Evolutionary conservation across 2,329 filamentous ascomycete species (phyloP), one percentile per base, ranked within the genome.

Genomic region (Sporothrix inflata): DNA sequence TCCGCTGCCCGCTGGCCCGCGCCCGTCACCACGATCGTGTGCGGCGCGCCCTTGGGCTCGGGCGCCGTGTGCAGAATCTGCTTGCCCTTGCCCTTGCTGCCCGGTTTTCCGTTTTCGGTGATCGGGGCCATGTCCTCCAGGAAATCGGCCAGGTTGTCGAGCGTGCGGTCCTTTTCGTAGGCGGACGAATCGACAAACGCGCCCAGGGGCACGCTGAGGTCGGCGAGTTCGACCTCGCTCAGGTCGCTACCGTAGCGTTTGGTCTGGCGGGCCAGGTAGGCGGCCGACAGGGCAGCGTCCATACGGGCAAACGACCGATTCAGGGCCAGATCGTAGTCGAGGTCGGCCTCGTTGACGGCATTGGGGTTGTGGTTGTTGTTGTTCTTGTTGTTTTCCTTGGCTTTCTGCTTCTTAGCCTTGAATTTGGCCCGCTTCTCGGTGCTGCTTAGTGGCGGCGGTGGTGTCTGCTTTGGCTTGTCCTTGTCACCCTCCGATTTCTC

Each of bases 1-100:
- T 98, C 93, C 19, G 95, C 94, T 4, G 96, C 94, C 77, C 96
- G 87, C 71, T 98, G 84, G 0, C 94, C 96, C 6, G 94, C 94
- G 9, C 89, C 89, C 14, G 94, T 90, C n/a, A 99, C 88, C 47
- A 99, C 89, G 71, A 99, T 86, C 0, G 95, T 98, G 80, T 98
- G 96, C 42, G 92, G 92, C 0, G 89, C 84, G 6, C 92, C 92
- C 53, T 90, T 90, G 77, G 89, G 85, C 82, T 91, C 88, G 0
- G 92, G 87, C 0, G 92, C 87, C 9, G 53, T 30, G 27, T 40
- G 24, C 19, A 72, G 21, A 8, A 47, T 49, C 21, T 69, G 53
- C 63, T 45, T 49, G 55, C 66, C 72, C 27, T 70, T 70, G 38
- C 45, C 42, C 38, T 65, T 63, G 69, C 42, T 55, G 8, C 65